Evolutionary conservation across 1,284 basidiomycete species (phyloP).

Genomic region (Coriolopsis trogii): DNA sequence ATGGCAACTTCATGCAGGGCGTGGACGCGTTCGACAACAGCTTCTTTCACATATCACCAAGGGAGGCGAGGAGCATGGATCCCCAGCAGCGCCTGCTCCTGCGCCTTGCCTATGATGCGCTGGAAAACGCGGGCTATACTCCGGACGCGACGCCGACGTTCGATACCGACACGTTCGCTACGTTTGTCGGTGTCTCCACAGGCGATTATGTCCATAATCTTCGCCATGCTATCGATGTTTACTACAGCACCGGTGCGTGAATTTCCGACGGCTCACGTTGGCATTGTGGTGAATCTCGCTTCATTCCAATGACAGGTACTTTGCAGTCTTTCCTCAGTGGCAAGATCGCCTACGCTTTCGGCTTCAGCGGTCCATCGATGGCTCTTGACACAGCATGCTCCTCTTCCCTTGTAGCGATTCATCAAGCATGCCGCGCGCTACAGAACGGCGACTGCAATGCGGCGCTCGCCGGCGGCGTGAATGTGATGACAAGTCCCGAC

Average conservation of each 20-base stretch:
- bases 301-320: slow-evolving; percentile 50
- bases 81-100: slow-evolving; percentile 73
- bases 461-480: slow-evolving; percentile 75
- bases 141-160: slow-evolving; percentile 56
- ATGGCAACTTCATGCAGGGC: slow-evolving; percentile 64
- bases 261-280: background rate
- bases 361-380: slow-evolving; percentile 68
- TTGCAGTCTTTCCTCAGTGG: slow-evolving; percentile 70
- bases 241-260: slow-evolving; percentile 69
- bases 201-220: slow-evolving; percentile 72
- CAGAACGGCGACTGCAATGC: slow-evolving; percentile 64
- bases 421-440: slow-evolving; percentile 69
- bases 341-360: slow-evolving; percentile 68
- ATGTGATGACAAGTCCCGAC: slow-evolving; percentile 70
- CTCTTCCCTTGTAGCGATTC: slow-evolving; percentile 65
- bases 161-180: slow-evolving; percentile 57
- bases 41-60: slow-evolving; percentile 73
- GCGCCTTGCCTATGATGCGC: slow-evolving; percentile 64
- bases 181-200: slow-evolving; percentile 68
- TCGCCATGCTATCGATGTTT: slow-evolving; percentile 62
- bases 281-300: background rate
- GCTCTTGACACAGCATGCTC: slow-evolving; percentile 77
- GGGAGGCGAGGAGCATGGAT: slow-evolving; percentile 74
- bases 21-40: slow-evolving; percentile 65
- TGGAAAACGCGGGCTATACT: slow-evolving; percentile 72